Base-by-base conservation (phyloP, 2,329 filamentous ascomycete genomes). In the Colletotrichum spinosum region DNA sequence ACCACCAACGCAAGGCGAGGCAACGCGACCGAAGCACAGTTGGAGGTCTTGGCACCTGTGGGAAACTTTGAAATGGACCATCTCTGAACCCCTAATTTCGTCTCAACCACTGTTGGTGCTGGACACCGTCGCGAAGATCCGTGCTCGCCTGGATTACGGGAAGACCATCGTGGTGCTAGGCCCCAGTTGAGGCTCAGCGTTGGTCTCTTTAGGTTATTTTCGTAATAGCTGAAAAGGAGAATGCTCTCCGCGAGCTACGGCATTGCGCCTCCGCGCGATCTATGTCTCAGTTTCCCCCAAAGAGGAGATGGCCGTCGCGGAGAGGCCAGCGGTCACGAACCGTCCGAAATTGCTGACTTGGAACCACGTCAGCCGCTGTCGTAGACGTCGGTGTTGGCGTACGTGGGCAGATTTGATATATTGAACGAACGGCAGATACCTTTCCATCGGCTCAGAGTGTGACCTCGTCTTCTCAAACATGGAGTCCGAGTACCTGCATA, bases 1-100 rank as follows among this genome's bases (percentile, higher is more conserved):
- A 25, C 25, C 25, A 25, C 25, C 25, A 25, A 25, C 25, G 25
- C 25, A 25, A 25, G 25, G 25, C 25, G 25, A 25, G 25, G 25
- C 25, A 25, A 25, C 25, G 25, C 25, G 25, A 25, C 25, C 25
- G 25, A 25, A 25, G 25, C 25, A 25, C 25, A 55, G 39, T 25
- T 13, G 39, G 39, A 25, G 33, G 55, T 13, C 55, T 58, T 58
- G 55, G 55, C 55, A 58, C 33, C 38, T 44, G 46, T 34, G 13
- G 25, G 37, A 44, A 58, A 46, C 55, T 58, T 51, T 58, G 55
- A 58, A 50, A n/a, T 45, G n/a, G 37, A 15, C 42, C 25, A 38
- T 58, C 55, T 58, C 51, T 51, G 55, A 51, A 51, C 55, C 55
- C 55, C n/a, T 58, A 38, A 58, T 51, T 51, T 45, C 55, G 33